These are phyloP conservation scores for Phytophthora europaea DNA, from an alignment of 352 stramenopile genomes.

Conservation along the genomic window DNA sequence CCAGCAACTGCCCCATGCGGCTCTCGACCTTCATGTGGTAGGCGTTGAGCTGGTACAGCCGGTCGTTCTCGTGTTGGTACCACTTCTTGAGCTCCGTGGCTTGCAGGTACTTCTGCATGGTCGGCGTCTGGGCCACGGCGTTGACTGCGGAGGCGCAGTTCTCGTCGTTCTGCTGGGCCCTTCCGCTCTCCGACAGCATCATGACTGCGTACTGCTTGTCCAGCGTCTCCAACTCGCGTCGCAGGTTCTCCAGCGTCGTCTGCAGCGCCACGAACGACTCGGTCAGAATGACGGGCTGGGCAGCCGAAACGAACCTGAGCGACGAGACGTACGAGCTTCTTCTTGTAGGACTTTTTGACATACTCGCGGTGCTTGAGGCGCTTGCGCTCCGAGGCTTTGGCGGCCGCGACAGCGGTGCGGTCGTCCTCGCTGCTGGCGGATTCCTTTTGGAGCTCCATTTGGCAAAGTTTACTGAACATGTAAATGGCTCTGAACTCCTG, in stretches of 20 bases:
- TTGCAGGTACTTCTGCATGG: conserved; percentile 58
- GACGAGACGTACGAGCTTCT: conserved; percentile 68
- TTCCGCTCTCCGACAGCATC: conserved; percentile 26
- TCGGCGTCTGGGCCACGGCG: conserved; percentile 16
- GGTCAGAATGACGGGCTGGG: conserved; percentile 3
- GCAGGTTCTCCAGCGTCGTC: conserved; percentile 62
- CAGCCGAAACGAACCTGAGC: neutral
- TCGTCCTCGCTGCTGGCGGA: conserved; percentile 4
- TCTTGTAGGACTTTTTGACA: conserved; percentile 78
- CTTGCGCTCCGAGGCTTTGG: conserved; percentile 54
- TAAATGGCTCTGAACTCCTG: neutral
- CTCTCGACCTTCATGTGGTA: conserved; percentile 62
- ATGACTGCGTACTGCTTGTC: conserved; percentile 58
- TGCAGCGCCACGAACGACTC: conserved; percentile 29
- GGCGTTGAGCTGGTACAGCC: conserved; percentile 61
- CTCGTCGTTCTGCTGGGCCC: neutral
- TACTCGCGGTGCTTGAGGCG: conserved; percentile 74
- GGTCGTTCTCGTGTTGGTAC: conserved; percentile 63
- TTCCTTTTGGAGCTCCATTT: conserved; percentile 15
- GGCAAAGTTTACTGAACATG: no score
- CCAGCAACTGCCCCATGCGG: conserved; percentile 64
- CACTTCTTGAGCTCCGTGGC: conserved; percentile 55
- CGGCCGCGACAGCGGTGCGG: conserved; percentile 3
- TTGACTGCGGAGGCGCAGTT: neutral
- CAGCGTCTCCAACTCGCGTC: conserved; percentile 50